Conservation (phyloP, 73 alveolate species). For the Paramecium sexaurelia region DNA sequence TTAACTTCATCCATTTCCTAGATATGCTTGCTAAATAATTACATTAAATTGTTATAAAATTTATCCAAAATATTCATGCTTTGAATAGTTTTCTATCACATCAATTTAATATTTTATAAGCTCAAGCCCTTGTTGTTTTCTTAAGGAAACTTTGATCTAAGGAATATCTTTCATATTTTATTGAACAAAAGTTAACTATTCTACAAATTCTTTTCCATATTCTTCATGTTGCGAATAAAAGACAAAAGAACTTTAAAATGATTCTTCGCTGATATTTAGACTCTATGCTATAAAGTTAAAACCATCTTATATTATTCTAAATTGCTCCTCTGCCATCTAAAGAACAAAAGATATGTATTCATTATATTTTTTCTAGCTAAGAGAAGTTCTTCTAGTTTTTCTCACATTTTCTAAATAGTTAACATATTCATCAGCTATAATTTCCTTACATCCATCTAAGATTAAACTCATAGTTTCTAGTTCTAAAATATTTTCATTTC, state of each 20-base stretch:
- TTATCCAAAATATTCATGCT: not conserved
- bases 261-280: constrained; percentile 15
- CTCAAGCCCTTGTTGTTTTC: not conserved
- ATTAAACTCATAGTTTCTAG: constrained; percentile 35
- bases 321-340: constrained; percentile 21
- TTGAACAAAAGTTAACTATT: not conserved
- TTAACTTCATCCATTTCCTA: not conserved
- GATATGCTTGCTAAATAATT: not conserved
- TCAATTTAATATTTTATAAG: not conserved
- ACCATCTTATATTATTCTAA: not conserved
- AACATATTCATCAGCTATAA: constrained; percentile 33
- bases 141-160: not conserved
- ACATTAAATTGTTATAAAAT: not conserved
- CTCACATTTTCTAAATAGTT: not conserved
- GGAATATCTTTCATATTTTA: constrained; percentile 38
- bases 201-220: constrained; percentile 51
- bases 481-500: not conserved
- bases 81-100: not conserved
- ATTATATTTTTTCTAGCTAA: not conserved
- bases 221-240: constrained; percentile 16
- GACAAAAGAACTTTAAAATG: constrained; percentile 9
- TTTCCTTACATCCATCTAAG: constrained; percentile 32
- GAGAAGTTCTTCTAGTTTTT: not conserved
- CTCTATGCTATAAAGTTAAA: not conserved
- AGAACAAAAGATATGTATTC: not conserved